Percentiles rank a stretch among this genome's conserved stretches.
phyloP scores from a whole-genome alignment of 352 stramenopile genomes.

The Globisporangium canariense region DNA sequence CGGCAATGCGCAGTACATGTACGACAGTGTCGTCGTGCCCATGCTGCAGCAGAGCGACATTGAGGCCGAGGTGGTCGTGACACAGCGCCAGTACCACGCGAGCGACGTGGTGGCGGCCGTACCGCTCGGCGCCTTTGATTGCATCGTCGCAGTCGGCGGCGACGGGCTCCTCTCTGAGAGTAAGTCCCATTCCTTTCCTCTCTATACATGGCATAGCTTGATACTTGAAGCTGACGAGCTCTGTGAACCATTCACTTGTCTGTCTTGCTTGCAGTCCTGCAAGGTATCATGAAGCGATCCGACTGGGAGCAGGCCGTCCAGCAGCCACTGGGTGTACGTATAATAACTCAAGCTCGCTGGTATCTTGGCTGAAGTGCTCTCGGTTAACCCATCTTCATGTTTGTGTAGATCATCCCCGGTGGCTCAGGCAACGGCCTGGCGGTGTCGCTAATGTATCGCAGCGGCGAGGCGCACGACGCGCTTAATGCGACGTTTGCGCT shows the following conservation, averaged over 20 bases:
- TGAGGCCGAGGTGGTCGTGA: conserved; percentile 48
- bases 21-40: conserved; percentile 41
- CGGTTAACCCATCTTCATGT: background rate
- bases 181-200: conserved; percentile 20
- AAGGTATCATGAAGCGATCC: conserved; percentile 59
- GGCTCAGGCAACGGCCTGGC: conserved; percentile 67
- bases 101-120: conserved; percentile 43
- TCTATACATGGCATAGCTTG: background rate
- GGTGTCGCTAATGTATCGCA: conserved; percentile 40
- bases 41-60: conserved; percentile 54
- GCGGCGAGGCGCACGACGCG: conserved; percentile 38
- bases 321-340: conserved; percentile 45
- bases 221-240: conserved; percentile 11
- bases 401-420: conserved; percentile 34
- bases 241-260: background rate
- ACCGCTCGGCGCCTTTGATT: conserved; percentile 52
- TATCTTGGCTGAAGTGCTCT: background rate
- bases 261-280: conserved; percentile 35
- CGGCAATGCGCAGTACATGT: conserved; percentile 52
- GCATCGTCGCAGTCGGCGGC: conserved; percentile 56
- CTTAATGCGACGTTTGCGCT: conserved; percentile 63
- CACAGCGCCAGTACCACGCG: conserved; percentile 45
- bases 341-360: background rate
- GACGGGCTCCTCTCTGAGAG: conserved; percentile 66
- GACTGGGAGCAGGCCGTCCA: conserved; percentile 57